Base-by-base conservation (phyloP, 169 alveolate species). In the Cryptosporidium sp. region DNA sequence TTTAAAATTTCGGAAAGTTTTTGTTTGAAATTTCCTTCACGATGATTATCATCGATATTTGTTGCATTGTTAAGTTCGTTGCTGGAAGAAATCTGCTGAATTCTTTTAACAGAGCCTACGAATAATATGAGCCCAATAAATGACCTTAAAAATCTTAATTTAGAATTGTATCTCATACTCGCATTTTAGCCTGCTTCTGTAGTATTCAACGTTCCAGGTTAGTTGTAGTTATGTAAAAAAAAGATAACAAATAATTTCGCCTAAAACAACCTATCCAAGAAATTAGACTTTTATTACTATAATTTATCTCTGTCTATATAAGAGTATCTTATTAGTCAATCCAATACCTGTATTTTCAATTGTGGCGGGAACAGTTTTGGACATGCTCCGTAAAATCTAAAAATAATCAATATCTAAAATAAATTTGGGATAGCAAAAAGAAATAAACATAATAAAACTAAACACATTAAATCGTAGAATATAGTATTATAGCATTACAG, bases 91-190 rank as follows among this genome's bases (percentile, higher is more conserved):
- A 12, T 55, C 67, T 5, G 35, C 4, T 21, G 67, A 55, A 6
- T 55, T 26, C 23, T 14, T 2, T 55, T 35, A 21, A 26, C 18
- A 55, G 10, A 55, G 67, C 12, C 12, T 31, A 23, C 48, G 12
- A 50, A 35, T 51, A 50, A 48, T 16, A 71, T 7, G 10, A 35
- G 33, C 3, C 52, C 39, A 55, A 71, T 50, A 48, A 50, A 26
- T 12, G 48, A 50, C 31, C 41, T 50, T 2, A 31, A 50, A 26
- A 65, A 37, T n/a, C 71, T 37, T n/a, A 37, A 35, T 31, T 65
- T 65, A 31, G 16, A 71, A 18, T 55, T 51, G 67, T 71, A 71
- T 71, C 85, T 71, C 85, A 71, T 71, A 71, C 85, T 71, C 69
- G 85, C 85, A 71, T 71, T 51, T 50, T 71, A 71, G 21, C 67